phyloP scores from a whole-genome alignment of 495 filamentous ascomycete species.

The Neurospora sp. region DNA sequence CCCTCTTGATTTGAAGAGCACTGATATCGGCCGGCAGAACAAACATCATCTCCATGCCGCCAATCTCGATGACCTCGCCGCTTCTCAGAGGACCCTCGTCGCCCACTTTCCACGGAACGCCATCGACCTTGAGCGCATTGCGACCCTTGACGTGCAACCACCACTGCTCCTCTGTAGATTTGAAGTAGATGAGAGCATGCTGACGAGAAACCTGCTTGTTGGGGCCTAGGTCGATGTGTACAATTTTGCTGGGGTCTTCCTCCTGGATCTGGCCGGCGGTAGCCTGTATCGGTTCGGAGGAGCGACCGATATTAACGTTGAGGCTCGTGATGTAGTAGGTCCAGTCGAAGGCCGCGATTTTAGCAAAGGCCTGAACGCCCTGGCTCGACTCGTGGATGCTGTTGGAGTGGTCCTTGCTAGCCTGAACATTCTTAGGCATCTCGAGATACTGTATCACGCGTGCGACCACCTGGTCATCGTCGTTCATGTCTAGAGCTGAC shows the following conservation, averaged over 20 bases:
- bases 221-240: slow-evolving; percentile 90
- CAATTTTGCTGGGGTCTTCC: slow-evolving; percentile 31
- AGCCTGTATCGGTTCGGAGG: slow-evolving; percentile 42
- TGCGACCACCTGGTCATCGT: slow-evolving; percentile 58
- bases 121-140: slow-evolving; percentile 80
- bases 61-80: slow-evolving; percentile 83
- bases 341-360: slow-evolving; percentile 86
- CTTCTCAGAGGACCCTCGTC: slow-evolving; percentile 57
- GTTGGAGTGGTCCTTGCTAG: slow-evolving; percentile 64
- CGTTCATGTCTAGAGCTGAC: slow-evolving; percentile 32
- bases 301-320: slow-evolving; percentile 74
- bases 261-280: slow-evolving; percentile 17
- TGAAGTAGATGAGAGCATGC: slow-evolving; percentile 79
- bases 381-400: slow-evolving; percentile 58
- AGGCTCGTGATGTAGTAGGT: slow-evolving; percentile 84
- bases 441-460: slow-evolving; percentile 61
- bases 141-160: slow-evolving; percentile 77
- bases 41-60: slow-evolving; percentile 95
- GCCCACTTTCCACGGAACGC: slow-evolving; percentile 52
- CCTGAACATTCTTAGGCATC: slow-evolving; percentile 50
- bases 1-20: slow-evolving; percentile 45
- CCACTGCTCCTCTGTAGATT: slow-evolving; percentile 61
- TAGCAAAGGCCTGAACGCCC: slow-evolving; percentile 81
- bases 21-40: slow-evolving; percentile 60
- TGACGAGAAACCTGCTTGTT: slow-evolving; percentile 83